Conservation (phyloP, 2,329 filamentous ascomycete genomes). For the Hortaea werneckii region DNA sequence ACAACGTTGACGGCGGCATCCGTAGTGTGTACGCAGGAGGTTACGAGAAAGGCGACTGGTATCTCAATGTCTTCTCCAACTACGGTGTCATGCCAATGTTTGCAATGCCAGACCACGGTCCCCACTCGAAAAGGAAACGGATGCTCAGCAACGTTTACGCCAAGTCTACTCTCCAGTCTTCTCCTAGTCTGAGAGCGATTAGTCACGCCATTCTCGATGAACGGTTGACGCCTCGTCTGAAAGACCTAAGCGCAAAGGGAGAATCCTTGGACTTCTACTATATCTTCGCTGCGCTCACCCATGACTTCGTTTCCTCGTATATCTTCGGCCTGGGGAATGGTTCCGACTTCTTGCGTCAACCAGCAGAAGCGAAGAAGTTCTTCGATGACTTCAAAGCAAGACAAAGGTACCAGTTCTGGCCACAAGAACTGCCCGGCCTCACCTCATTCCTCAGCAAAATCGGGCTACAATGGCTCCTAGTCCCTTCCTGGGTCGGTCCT, state of each 20-base stretch:
- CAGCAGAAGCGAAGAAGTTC: constrained; percentile 49
- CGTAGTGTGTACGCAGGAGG: constrained; percentile 60
- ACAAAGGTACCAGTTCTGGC: constrained; percentile 60
- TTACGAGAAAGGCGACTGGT: constrained; percentile 68
- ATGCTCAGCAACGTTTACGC: constrained; percentile 76
- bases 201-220: constrained; percentile 48
- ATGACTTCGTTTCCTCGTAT: constrained; percentile 70
- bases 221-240: constrained; percentile 50
- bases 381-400: constrained; percentile 58
- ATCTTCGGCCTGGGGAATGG: constrained; percentile 53
- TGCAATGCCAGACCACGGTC: constrained; percentile 50
- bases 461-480: constrained; percentile 43
- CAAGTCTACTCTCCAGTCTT: constrained; percentile 61
- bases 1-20: constrained; percentile 55
- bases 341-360: constrained; percentile 38
- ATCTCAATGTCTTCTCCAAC: constrained; percentile 59
- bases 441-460: constrained; percentile 44
- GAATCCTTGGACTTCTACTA: constrained; percentile 29
- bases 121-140: constrained; percentile 62
- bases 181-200: constrained; percentile 48
- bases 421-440: constrained; percentile 59
- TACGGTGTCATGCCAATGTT: constrained; percentile 66
- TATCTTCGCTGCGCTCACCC: constrained; percentile 58
- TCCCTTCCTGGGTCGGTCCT: constrained; percentile 55
- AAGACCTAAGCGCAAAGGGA: constrained; percentile 3